Percentiles rank a stretch among this genome's conserved stretches.
phyloP scores from a whole-genome alignment of 768 basidiomycete species.

The Tricholoma flavovirens region DNA sequence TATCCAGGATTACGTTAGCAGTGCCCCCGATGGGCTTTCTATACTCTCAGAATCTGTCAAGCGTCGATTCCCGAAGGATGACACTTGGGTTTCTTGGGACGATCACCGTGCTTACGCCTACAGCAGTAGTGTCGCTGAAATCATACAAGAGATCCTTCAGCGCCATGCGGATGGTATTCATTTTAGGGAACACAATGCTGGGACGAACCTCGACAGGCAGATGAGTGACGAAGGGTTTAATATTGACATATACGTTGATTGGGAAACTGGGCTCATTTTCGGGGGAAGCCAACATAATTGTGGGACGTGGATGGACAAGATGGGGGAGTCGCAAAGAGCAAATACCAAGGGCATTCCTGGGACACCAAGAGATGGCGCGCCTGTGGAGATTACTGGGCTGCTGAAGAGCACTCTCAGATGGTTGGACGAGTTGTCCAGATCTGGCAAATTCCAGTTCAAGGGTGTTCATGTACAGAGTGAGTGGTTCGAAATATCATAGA shows the following conservation, averaged over 20 bases:
- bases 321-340: slow-evolving; percentile 89
- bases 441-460: slow-evolving; percentile 80
- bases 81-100: slow-evolving; percentile 91
- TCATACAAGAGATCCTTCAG: slow-evolving; percentile 94
- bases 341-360: slow-evolving; percentile 95
- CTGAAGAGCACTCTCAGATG: slow-evolving; percentile 91
- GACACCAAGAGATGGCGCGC: slow-evolving; percentile 92
- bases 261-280: slow-evolving; percentile 84
- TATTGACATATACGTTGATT: slow-evolving; percentile 92
- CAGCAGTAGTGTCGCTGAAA: slow-evolving; percentile 82
- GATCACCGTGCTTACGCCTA: slow-evolving; percentile 78
- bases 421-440: slow-evolving; percentile 61
- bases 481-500: slow-evolving; percentile 22
- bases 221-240: slow-evolving; percentile 93
- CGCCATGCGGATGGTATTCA: slow-evolving; percentile 88
- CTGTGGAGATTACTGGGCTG: slow-evolving; percentile 91
- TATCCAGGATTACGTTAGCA: slow-evolving; percentile 88
- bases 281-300: slow-evolving; percentile 87
- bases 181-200: slow-evolving; percentile 96
- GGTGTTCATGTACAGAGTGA: slow-evolving; percentile 78
- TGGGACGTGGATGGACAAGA: slow-evolving; percentile 98
- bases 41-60: slow-evolving; percentile 79
- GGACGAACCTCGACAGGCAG: slow-evolving; percentile 94
- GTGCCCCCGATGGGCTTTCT: slow-evolving; percentile 77
- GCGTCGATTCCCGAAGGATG: slow-evolving; percentile 93